Evolutionary conservation across 1,284 basidiomycete genomes (phyloP), one percentile per base, ranked within the genome.

Genomic region (Lentinula novae-zelandiae): DNA sequence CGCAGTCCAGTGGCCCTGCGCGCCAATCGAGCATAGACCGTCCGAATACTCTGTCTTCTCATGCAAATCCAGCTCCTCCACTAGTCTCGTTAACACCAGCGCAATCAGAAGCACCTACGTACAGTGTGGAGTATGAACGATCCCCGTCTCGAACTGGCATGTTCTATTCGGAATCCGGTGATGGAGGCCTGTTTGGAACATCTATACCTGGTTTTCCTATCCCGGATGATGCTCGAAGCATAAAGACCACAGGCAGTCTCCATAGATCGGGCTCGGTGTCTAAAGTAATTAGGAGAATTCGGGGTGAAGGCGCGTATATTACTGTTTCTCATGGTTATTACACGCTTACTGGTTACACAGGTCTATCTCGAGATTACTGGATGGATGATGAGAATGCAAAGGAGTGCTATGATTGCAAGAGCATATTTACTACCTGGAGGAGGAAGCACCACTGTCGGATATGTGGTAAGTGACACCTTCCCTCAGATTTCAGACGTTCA

Each of bases 371-470:
- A 64, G 92, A 96, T 69, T 97, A 96, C 71, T 98, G 95, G 95
- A 96, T 97, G 93, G 93, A 95, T 63, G 97, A 99, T 70, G 93
- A 96, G 69, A 91, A 92, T 61, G 94, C 92, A 68, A 97, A 92
- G 70, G 96, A 98, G 69, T 97, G 95, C 71, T 96, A 93, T 71
- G 93, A 96, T 72, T 97, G 95, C 77, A 93, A 87, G 73, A 92
- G 91, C 64, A 80, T 91, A 13, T 98, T 98, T 73, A 93, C 93
- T 1, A 86, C 94, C 2, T 96, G 94, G 91, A 81, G 95, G 57
- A 78, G 95, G 62, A 97, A 96, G 71, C 95, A 98, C 70, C 95
- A 98, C 71, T 97, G 95, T 76, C 85, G 93, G 20, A 95, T 95
- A 72, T 95, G 95, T 70, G 95, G 91, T 89, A 70, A 60, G 84